Percentiles rank a stretch among this genome's conserved stretches.
phyloP scores from a whole-genome alignment of 2,329 filamentous ascomycete species.

The Zopfia rhizophila region DNA sequence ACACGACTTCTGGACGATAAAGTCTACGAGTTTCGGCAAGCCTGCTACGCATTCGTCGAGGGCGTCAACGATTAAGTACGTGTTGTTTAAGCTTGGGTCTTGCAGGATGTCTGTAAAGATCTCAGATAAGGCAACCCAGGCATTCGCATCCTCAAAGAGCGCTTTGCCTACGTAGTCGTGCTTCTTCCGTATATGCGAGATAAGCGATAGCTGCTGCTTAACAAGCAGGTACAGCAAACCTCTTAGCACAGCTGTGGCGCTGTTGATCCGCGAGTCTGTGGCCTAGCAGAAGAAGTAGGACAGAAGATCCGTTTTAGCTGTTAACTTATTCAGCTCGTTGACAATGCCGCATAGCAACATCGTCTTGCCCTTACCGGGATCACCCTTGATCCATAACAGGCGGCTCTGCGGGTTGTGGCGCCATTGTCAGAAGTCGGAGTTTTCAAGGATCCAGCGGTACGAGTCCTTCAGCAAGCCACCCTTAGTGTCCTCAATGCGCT shows the following conservation, averaged over 20 bases:
- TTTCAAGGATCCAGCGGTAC: conserved; percentile 28
- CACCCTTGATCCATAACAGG: conserved; percentile 50
- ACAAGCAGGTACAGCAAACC: conserved; percentile 55
- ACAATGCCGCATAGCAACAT: conserved; percentile 45
- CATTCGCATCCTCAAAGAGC: conserved; percentile 55
- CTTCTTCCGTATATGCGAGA: conserved; percentile 45
- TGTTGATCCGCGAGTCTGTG: too few relatives aligned
- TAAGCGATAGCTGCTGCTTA: conserved; percentile 42
- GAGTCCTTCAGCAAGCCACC: conserved; percentile 21
- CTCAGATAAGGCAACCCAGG: conserved; percentile 47
- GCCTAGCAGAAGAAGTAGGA: too few relatives aligned
- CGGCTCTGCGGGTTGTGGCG: conserved; percentile 28
- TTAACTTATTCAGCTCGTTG: conserved; percentile 34
- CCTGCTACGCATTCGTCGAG: conserved; percentile 6
- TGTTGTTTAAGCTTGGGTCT: too few relatives aligned
- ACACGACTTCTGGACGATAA: too few relatives aligned
- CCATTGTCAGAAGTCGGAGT: conserved; percentile 32
- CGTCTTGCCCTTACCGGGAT: conserved; percentile 49
- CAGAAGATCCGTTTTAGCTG: conserved; percentile 7
- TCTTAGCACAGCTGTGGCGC: too few relatives aligned
- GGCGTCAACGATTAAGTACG: conserved; percentile 32
- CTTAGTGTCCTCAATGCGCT: conserved; percentile 25
- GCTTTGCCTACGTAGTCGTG: conserved; percentile 47
- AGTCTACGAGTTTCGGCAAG: too few relatives aligned
- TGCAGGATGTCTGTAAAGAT: too few relatives aligned